Conservation (phyloP, 768 basidiomycete species). For the Mrakia blollopis region DNA sequence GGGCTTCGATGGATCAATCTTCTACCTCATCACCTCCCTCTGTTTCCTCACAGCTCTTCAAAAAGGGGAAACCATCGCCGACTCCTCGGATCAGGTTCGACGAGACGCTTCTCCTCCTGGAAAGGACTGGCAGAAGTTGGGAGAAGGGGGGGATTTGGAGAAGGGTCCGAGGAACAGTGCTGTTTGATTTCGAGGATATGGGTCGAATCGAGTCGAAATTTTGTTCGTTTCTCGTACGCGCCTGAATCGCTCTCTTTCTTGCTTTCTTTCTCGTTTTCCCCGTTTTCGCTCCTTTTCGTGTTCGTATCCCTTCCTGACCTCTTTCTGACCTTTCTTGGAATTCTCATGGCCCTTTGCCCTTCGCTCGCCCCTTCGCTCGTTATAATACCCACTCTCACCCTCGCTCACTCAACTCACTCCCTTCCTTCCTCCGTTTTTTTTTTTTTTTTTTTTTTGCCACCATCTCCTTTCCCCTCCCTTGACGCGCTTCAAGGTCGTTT, state of each 20-base stretch:
- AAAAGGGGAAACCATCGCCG: background rate
- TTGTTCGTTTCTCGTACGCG: background rate
- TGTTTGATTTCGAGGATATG: no score
- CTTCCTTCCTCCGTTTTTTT: no score
- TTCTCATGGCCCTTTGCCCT: background rate
- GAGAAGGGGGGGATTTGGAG: conserved; percentile 42
- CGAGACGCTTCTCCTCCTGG: conserved; percentile 56
- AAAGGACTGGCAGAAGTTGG: conserved; percentile 54
- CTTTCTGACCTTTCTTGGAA: no score
- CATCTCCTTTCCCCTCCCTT: no score
- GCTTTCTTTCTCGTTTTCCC: background rate
- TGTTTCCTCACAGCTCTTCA: conserved; percentile 41
- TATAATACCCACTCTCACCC: background rate
- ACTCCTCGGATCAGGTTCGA: conserved; percentile 52
- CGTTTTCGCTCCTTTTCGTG: no score
- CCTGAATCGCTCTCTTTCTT: background rate
- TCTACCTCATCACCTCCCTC: conserved; percentile 64
- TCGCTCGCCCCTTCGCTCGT: background rate
- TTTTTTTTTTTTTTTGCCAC: no score
- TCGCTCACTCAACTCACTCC: background rate
- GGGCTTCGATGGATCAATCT: conserved; percentile 47
- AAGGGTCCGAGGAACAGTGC: background rate
- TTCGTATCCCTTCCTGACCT: no score
- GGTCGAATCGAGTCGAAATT: no score
- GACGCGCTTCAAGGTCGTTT: no score